Evolutionary conservation across 768 basidiomycete genomes (phyloP).

Genomic region (Pleurotus tuber-regium): DNA sequence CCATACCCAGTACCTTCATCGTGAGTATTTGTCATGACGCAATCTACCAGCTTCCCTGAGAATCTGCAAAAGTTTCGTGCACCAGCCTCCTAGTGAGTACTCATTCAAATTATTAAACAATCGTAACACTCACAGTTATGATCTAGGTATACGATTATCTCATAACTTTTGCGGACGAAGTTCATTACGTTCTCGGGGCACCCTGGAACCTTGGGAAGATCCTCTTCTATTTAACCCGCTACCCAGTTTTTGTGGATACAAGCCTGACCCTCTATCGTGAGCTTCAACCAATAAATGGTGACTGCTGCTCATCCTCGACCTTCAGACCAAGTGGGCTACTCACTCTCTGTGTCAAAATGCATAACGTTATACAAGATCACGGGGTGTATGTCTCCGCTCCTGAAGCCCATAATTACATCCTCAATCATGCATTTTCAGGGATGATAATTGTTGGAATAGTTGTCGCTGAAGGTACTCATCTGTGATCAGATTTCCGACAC

Average conservation of each 20-base stretch:
- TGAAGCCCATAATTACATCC: background rate
- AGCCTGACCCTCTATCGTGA: constrained; percentile 9
- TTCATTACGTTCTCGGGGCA: constrained; percentile 15
- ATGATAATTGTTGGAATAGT: constrained; percentile 9
- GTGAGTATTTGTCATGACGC: background rate
- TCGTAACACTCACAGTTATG: background rate
- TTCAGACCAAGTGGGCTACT: constrained; percentile 9
- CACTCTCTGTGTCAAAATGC: background rate
- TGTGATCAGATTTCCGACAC: background rate
- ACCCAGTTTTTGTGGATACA: constrained; percentile 4
- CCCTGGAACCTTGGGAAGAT: constrained; percentile 12
- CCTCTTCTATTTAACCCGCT: constrained; percentile 6
- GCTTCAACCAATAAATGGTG: background rate
- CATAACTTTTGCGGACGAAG: constrained; percentile 18
- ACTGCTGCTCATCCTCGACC: constrained; percentile 9
- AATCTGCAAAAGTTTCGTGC: background rate
- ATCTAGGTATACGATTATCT: constrained; percentile 20
- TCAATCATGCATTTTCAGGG: background rate
- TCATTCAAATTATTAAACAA: too few species aligned
- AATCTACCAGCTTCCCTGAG: background rate
- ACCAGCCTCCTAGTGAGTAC: background rate
- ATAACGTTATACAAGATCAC: background rate
- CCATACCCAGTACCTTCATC: background rate
- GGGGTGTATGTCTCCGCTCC: constrained; percentile 1
- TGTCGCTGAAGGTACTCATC: constrained; percentile 10